Percentiles rank a stretch among this genome's conserved stretches.
phyloP scores from a whole-genome alignment of 345 rosid species.

The Melastoma malabathricum region DNA sequence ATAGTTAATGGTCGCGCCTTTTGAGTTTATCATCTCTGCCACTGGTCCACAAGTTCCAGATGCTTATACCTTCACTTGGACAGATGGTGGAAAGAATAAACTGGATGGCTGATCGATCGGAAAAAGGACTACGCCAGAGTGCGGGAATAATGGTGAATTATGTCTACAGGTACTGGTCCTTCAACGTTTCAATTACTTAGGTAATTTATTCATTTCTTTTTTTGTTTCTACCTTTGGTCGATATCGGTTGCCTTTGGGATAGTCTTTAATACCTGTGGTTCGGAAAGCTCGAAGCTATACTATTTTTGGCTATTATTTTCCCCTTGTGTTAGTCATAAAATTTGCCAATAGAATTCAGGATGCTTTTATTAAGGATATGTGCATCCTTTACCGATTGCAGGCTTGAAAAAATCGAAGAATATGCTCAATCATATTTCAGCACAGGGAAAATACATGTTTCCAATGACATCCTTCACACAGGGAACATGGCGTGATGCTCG shows the following conservation, averaged over 20 bases:
- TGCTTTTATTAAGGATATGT: background rate
- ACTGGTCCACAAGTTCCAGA: no score
- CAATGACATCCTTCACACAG: conserved; percentile 13
- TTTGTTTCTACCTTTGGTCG: no score
- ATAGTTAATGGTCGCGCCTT: no score
- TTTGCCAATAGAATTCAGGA: conserved; percentile 1
- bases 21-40: no score
- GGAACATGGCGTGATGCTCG: conserved; percentile 13
- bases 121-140: conserved; percentile 60
- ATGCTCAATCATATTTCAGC: conserved; percentile 66
- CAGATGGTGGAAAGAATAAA: conserved; percentile 92
- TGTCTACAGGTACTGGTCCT: conserved; percentile 52
- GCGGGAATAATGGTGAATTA: conserved; percentile 89
- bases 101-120: conserved; percentile 87
- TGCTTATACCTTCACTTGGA: background rate
- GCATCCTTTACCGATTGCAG: conserved; percentile 24
- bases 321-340: no score
- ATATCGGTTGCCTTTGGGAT: no score
- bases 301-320: no score
- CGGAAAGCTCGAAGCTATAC: no score
- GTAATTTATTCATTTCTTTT: no score
- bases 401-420: conserved; percentile 63
- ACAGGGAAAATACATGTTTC: conserved; percentile 60
- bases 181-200: no score
- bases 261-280: no score